Conservation (phyloP, 2,329 filamentous ascomycete genomes). For the Diaporthe nobilis region DNA sequence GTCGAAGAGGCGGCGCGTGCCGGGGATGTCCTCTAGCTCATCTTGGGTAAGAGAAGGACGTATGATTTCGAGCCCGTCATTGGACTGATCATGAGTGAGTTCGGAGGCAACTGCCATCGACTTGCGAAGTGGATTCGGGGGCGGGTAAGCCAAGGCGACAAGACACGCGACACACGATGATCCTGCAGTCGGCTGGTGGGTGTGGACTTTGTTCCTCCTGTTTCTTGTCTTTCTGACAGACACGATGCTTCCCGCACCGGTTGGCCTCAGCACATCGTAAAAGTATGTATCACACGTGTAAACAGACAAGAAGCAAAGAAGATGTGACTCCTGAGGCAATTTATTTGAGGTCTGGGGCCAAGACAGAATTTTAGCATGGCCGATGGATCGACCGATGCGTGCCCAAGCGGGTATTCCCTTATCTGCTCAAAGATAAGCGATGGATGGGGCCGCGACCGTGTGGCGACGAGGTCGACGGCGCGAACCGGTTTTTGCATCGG, state of each 20-base stretch:
- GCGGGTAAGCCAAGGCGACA: conserved; percentile 27
- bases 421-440: conserved; percentile 33
- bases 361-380: conserved; percentile 37
- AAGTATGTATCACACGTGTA: neutral
- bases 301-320: neutral
- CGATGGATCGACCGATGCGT: conserved; percentile 30
- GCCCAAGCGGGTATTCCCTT: conserved; percentile 33
- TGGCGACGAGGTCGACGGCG: conserved; percentile 19
- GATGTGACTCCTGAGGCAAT: conserved; percentile 20
- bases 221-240: conserved; percentile 14
- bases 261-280: conserved; percentile 42
- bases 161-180: conserved; percentile 24
- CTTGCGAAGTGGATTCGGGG: conserved; percentile 30
- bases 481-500: conserved; percentile 20
- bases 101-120: conserved; percentile 41
- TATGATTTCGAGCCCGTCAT: conserved; percentile 37
- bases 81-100: conserved; percentile 37
- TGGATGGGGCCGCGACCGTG: conserved; percentile 4
- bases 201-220: neutral
- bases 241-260: conserved; percentile 42
- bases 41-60: conserved; percentile 41
- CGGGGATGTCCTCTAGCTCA: conserved; percentile 41
- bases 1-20: conserved; percentile 42
- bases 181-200: conserved; percentile 2
- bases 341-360: conserved; percentile 25